These are phyloP conservation scores for Tarenaya hassleriana DNA, from an alignment of 345 rosid genomes.

Conservation along the genomic window DNA sequence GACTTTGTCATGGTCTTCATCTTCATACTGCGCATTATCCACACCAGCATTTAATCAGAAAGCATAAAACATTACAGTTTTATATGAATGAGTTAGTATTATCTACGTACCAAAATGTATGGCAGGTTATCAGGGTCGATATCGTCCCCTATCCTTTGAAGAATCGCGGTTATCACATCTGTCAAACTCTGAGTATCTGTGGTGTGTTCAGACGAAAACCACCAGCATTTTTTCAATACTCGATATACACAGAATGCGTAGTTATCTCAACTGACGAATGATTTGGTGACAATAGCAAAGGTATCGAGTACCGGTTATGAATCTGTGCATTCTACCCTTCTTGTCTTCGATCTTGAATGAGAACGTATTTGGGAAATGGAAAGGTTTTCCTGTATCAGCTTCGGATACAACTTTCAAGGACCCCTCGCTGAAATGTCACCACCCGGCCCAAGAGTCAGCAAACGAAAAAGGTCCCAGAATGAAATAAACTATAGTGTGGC, in stretches of 20 bases:
- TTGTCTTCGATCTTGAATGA: slow-evolving; percentile 84
- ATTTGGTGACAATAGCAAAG: slow-evolving; percentile 18
- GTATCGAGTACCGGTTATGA: slow-evolving; percentile 89
- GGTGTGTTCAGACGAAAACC: slow-evolving; percentile 19
- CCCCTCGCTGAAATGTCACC: slow-evolving; percentile 55
- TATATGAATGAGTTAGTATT: background rate
- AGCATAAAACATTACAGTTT: slow-evolving; percentile 1
- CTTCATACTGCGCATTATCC: slow-evolving; percentile 64
- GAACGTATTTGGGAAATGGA: slow-evolving; percentile 48
- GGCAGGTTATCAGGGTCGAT: slow-evolving; percentile 73
- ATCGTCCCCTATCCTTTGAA: slow-evolving; percentile 85
- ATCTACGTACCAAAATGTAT: slow-evolving; percentile 61
- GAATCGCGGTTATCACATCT: slow-evolving; percentile 67
- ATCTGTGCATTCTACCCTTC: slow-evolving; percentile 85
- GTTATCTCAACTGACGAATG: slow-evolving; percentile 4
- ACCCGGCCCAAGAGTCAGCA: slow-evolving; percentile 10
- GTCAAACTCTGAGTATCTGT: slow-evolving; percentile 76
- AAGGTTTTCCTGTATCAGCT: slow-evolving; percentile 61
- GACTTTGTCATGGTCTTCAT: slow-evolving; percentile 73
- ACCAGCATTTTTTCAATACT: slow-evolving; percentile 9
- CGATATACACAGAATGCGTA: background rate
- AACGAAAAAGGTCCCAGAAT: slow-evolving; percentile 10
- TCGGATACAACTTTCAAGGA: slow-evolving; percentile 80
- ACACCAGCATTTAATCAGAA: slow-evolving; percentile 12
- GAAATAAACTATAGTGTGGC: slow-evolving; percentile 9